phyloP scores from a whole-genome alignment of 805 yeast genomes.

The Nematodospora valgi region DNA sequence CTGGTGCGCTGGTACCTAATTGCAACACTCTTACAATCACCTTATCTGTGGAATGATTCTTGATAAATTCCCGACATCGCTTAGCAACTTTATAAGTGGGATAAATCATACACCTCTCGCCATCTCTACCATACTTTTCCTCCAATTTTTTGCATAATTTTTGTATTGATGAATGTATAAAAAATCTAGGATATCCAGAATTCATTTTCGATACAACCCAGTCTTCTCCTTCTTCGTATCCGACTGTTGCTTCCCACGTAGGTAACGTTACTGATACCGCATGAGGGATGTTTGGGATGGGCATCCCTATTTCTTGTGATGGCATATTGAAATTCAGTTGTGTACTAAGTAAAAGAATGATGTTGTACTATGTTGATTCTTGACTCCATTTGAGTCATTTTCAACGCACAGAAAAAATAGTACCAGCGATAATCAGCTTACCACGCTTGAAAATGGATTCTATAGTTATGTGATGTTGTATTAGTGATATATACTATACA shows the following conservation, averaged over 20 bases:
- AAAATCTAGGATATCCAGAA: constrained; percentile 88
- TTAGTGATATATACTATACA: too few relatives aligned
- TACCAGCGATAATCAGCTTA: neutral
- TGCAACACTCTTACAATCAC: constrained; percentile 60
- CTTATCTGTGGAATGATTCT: constrained; percentile 28
- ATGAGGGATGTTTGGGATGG: constrained; percentile 89
- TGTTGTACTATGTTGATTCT: too few relatives aligned
- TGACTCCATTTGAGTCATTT: too few relatives aligned
- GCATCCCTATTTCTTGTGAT: constrained; percentile 61
- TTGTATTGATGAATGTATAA: constrained; percentile 62
- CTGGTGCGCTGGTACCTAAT: constrained; percentile 67
- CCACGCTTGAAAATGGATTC: too few relatives aligned
- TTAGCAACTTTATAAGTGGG: constrained; percentile 79
- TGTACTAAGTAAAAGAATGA: too few relatives aligned
- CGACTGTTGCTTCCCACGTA: constrained; percentile 91
- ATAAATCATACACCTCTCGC: constrained; percentile 71
- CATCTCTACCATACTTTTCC: constrained; percentile 72
- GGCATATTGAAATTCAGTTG: constrained; percentile 16
- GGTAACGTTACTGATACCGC: constrained; percentile 95
- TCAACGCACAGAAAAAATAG: neutral
- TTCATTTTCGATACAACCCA: constrained; percentile 76
- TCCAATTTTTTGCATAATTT: constrained; percentile 53
- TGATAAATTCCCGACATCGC: constrained; percentile 78
- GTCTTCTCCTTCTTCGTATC: constrained; percentile 85
- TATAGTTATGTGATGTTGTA: too few relatives aligned